A percentile compares a stretch with the other conserved stretches of the same genome.
phyloP scores from a whole-genome alignment of 371 early-diverging fungal genomes.

The Mucor plumbeus region DNA sequence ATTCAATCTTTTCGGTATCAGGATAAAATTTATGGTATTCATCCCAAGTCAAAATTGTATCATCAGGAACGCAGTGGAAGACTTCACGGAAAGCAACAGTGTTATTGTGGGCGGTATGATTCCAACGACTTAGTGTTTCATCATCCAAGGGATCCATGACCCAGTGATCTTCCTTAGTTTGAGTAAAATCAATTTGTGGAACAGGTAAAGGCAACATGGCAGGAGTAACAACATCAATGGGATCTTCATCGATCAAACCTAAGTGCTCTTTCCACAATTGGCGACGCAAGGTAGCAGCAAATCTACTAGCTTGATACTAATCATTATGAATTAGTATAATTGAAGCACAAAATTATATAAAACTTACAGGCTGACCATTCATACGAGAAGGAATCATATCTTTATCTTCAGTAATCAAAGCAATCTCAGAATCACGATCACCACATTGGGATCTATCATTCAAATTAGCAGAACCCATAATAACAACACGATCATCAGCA shows the following conservation, averaged over 20 bases:
- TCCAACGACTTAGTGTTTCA: constrained; percentile 60
- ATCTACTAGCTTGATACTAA: constrained; percentile 63
- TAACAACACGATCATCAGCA: constrained; percentile 81
- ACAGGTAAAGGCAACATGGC: constrained; percentile 58
- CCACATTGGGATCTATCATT: constrained; percentile 93
- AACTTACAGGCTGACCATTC: constrained; percentile 70
- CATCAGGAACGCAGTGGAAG: constrained; percentile 81
- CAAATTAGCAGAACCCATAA: constrained; percentile 92
- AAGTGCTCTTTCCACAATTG: constrained; percentile 87
- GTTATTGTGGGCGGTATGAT: constrained; percentile 61
- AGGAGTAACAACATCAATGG: constrained; percentile 48
- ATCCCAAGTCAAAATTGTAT: constrained; percentile 66
- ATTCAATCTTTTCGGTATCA: constrained; percentile 36
- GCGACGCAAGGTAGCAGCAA: constrained; percentile 77
- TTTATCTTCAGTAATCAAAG: constrained; percentile 79
- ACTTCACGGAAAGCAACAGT: constrained; percentile 69
- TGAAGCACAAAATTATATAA: too few species aligned
- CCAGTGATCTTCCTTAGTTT: constrained; percentile 42
- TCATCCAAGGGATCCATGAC: constrained; percentile 69
- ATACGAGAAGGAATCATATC: constrained; percentile 71
- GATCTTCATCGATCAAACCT: constrained; percentile 65
- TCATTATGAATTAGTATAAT: not conserved
- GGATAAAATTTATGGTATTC: constrained; percentile 69
- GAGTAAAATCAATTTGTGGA: constrained; percentile 41
- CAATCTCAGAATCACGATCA: constrained; percentile 90